Evolutionary conservation across 129 eudicot genomes (phyloP), one percentile per base, ranked within the genome.

Genomic region (Kitagawia praeruptora): DNA sequence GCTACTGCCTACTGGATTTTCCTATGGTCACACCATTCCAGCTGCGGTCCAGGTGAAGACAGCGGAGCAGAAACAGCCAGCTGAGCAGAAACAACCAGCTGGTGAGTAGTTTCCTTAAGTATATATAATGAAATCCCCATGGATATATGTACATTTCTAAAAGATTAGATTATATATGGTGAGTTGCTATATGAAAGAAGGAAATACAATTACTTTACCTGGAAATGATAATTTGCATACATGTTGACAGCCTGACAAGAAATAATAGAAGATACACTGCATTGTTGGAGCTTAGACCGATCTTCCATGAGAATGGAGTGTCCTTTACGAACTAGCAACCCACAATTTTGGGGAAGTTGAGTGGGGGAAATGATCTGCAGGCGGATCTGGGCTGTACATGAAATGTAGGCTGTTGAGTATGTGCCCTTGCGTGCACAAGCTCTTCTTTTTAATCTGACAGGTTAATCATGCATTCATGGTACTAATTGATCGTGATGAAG

Each of bases 81-180:
- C 97, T 1, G 99, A 95, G 85, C 98, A 95, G 81, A 95, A 95
- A 81, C 99, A 95, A 81, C 93, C 97, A 28, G 94, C 97, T 40
- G 99, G 97, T 95, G 82, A 90, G 96, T 90, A 79, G 67, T 58
- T 45, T 39, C 15, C 31, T 73, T 37, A 23, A 0, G 4, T 10
- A 8, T 71, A 42, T 73, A 23, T n/a, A 2, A 41, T 78, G 2
- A 54, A 79, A 25, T 47, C 71, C 74, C 46, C 25, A 56, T 25
- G 80, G 77, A 75, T 67, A 82, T 67, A 82, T 53, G 44, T 58
- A 45, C 18, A 45, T 41, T 8, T 45, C 73, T n/a, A 21, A 28
- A 5, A 41, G 31, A 53, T 78, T 76, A 83, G 38, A 56, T 51
- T 76, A 77, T 63, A 42, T n/a, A 78, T 77, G 80, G 82, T 61